Base-by-base conservation (phyloP, 1,139 yeast species). In the Saccharomyces hybrid region DNA sequence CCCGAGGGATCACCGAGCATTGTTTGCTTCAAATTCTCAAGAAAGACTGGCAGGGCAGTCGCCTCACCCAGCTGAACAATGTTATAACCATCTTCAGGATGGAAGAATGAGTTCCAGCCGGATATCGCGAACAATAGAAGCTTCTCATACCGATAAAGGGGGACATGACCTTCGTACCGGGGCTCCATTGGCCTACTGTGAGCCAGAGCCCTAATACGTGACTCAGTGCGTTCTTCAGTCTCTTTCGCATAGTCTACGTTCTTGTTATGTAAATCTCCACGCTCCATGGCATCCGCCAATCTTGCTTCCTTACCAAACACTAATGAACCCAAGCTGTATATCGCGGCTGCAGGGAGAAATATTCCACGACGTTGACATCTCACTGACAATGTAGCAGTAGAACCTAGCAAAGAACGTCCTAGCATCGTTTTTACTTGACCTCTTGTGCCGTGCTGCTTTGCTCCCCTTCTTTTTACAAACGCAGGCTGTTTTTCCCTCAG, bases 11-110 rank as follows among this genome's bases (percentile, higher is more conserved):
- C 91, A 44, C 78, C 68, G 26, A 93, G 77, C 98, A 93, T 91
- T 58, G 81, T 81, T 44, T 75, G 76, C 64, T 89, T 82, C 56
- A 93, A 72, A 14, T 77, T 72, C 31, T 76, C 77, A 57, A 95
- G 76, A 34, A 90, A 82, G 46, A 78, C 79, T 11, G 85, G 82
- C 50, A 87, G 75, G 3, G 96, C 96, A 0, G 96, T 86, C 16
- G 93, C 83, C 69, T 93, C 99, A 1, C 99, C 99, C 58, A 93
- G 79, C 26, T 93, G 95, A n/a, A 95, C 97, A 57, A 93, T 87
- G 57, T 75, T 72, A 26, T 66, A 64, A 11, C 77, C 77, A 47
- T 72, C 64, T 64, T 85, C 89, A 1, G 98, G 99, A 66, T 90
- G 95, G 56, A 83, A 75, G 61, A 79, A 84, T 0, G 97, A 86